Percentiles rank a stretch among this genome's conserved stretches.
These are phyloP conservation scores for Cudoniella acicularis DNA, from an alignment of 495 filamentous ascomycete species.

Conservation along the genomic window DNA sequence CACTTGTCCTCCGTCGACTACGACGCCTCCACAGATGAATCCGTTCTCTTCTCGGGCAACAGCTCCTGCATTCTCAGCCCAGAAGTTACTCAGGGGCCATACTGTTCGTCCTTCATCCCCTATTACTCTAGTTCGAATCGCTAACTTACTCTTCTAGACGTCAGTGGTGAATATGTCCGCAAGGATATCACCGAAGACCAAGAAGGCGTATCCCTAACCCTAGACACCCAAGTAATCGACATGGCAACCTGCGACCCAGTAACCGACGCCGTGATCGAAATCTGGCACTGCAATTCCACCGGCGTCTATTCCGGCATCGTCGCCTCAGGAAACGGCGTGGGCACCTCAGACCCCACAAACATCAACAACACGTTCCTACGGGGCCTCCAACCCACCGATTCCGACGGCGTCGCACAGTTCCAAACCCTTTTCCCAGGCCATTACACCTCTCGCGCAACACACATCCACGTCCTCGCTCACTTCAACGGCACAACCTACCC, in stretches of 20 bases:
- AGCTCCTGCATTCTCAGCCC: constrained; percentile 43
- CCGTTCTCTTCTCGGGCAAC: constrained; percentile 41
- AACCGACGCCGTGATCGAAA: constrained; percentile 47
- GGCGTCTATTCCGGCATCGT: constrained; percentile 56
- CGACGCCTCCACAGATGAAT: constrained; percentile 10
- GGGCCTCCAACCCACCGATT: constrained; percentile 46
- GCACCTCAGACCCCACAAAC: constrained; percentile 36
- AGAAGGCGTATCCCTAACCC: constrained; percentile 45
- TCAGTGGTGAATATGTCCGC: constrained; percentile 49
- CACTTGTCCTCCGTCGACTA: constrained; percentile 34
- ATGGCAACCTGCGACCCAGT: constrained; percentile 53
- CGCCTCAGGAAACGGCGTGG: constrained; percentile 41
- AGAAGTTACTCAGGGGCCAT: constrained; percentile 49
- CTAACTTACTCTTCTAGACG: constrained; percentile 26
- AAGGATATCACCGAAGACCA: constrained; percentile 44
- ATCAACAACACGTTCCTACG: constrained; percentile 39
- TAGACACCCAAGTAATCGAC: constrained; percentile 55
- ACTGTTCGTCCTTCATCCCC: constrained; percentile 34
- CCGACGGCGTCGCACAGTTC: constrained; percentile 47
- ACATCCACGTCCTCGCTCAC: constrained; percentile 52
- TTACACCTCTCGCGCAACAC: constrained; percentile 51
- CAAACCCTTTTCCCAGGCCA: constrained; percentile 53
- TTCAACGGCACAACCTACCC: constrained; percentile 42
- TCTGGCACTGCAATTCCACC: constrained; percentile 44
- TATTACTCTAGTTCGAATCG: constrained; percentile 9